These are phyloP conservation scores for Hygrocybe punicea DNA, from an alignment of 768 basidiomycete genomes.

Conservation along the genomic window DNA sequence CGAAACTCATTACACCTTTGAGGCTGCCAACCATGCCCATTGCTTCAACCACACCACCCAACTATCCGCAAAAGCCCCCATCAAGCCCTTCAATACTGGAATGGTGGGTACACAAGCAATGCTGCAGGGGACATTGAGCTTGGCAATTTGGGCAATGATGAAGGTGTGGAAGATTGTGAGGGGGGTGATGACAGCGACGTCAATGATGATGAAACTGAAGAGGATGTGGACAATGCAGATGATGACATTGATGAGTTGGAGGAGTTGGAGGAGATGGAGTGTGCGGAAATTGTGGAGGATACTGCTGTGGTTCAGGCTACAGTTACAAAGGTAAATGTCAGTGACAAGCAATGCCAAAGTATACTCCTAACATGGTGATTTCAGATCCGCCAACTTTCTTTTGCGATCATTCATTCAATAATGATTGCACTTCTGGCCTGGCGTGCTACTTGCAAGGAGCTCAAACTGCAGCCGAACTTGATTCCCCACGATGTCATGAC, in stretches of 20 bases:
- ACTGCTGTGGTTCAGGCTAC: not conserved
- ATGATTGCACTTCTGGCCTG: constrained; percentile 32
- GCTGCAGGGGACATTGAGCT: not conserved
- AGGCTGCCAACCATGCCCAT: constrained; percentile 2
- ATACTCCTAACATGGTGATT: not conserved
- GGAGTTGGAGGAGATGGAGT: too few relatives aligned
- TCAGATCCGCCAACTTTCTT: constrained; percentile 21
- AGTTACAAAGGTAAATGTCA: not conserved
- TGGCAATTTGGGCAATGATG: too few relatives aligned
- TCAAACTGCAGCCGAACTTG: constrained; percentile 3
- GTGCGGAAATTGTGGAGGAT: too few relatives aligned
- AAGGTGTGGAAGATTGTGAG: too few relatives aligned
- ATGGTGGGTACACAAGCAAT: not conserved
- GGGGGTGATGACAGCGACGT: too few relatives aligned
- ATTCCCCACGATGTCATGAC: constrained; percentile 35
- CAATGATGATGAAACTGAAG: too few relatives aligned
- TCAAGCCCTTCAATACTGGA: not conserved
- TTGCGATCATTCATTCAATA: constrained; percentile 25
- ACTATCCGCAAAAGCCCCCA: constrained; percentile 19
- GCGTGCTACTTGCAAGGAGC: constrained; percentile 11
- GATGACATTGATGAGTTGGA: too few relatives aligned
- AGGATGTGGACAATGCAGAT: too few relatives aligned
- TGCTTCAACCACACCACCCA: constrained; percentile 28
- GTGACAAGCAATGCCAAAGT: not conserved
- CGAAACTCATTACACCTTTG: too few relatives aligned